These are phyloP conservation scores for Collybia nuda DNA, from an alignment of 768 basidiomycete genomes.

Conservation along the genomic window DNA sequence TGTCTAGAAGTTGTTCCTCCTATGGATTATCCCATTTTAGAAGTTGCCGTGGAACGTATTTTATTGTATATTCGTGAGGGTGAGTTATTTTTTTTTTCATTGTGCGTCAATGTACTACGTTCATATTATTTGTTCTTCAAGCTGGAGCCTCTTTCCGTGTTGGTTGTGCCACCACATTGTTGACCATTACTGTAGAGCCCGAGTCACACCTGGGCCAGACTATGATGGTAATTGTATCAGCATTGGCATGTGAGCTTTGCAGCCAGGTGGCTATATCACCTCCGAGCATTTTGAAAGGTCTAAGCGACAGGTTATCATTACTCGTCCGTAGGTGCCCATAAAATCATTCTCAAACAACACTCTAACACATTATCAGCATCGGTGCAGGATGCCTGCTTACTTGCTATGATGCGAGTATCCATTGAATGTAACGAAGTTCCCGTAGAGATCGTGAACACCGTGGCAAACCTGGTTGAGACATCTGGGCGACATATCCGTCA, in stretches of 20 bases:
- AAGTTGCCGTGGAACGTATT: conserved; percentile 55
- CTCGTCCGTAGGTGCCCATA: conserved; percentile 39
- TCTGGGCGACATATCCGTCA: conserved; percentile 56
- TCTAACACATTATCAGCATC: conserved; percentile 42
- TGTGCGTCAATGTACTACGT: not conserved
- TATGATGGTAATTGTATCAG: conserved; percentile 63
- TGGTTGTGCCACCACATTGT: conserved; percentile 41
- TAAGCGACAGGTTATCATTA: conserved; percentile 37
- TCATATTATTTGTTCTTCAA: conserved; percentile 21
- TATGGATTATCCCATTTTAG: conserved; percentile 43
- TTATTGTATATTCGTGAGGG: conserved; percentile 51
- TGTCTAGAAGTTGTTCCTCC: conserved; percentile 32
- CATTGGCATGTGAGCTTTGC: conserved; percentile 64
- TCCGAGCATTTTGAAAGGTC: conserved; percentile 42
- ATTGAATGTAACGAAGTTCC: conserved; percentile 59
- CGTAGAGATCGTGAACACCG: conserved; percentile 36
- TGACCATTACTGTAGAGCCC: conserved; percentile 42
- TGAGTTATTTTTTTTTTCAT: conserved; percentile 23
- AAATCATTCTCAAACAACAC: conserved; percentile 1
- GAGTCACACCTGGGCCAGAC: conserved; percentile 49
- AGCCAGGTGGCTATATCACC: conserved; percentile 51
- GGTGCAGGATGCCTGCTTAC: conserved; percentile 70
- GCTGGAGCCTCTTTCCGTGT: conserved; percentile 40
- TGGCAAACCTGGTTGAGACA: conserved; percentile 41
- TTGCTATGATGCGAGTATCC: conserved; percentile 69